These are phyloP conservation scores for Hypericum perforatum DNA, from an alignment of 345 rosid genomes.

Conservation along the genomic window DNA sequence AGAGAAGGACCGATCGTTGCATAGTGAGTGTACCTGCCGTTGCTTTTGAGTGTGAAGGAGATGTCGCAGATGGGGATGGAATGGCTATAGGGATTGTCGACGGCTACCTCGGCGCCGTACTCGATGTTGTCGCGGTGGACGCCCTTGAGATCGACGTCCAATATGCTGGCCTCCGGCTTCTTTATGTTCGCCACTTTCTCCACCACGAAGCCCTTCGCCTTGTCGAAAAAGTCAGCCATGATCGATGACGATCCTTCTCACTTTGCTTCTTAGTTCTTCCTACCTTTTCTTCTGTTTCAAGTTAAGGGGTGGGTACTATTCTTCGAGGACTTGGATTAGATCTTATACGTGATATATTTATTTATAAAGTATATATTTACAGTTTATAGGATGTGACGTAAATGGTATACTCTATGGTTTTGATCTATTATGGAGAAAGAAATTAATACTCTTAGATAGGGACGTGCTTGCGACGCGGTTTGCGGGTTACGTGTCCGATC, in stretches of 20 bases:
- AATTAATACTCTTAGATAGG: too few relatives aligned
- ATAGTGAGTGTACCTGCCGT: constrained; percentile 33
- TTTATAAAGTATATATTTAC: too few relatives aligned
- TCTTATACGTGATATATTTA: too few relatives aligned
- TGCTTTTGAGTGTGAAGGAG: constrained; percentile 64
- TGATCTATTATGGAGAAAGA: too few relatives aligned
- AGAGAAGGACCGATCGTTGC: background rate
- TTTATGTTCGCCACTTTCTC: constrained; percentile 55
- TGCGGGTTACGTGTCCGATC: too few relatives aligned
- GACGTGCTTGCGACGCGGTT: too few relatives aligned
- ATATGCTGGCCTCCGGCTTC: constrained; percentile 67
- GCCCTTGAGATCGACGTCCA: constrained; percentile 47
- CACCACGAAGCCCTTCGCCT: constrained; percentile 64
- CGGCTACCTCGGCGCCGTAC: constrained; percentile 58
- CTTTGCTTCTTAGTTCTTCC: too few relatives aligned
- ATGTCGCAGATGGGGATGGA: constrained; percentile 79
- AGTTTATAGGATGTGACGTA: too few relatives aligned
- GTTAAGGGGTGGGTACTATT: too few relatives aligned
- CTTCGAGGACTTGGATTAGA: too few relatives aligned
- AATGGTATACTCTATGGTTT: too few relatives aligned
- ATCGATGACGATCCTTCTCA: background rate
- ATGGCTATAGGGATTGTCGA: constrained; percentile 57
- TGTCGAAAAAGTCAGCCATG: constrained; percentile 35
- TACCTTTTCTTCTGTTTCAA: too few relatives aligned
- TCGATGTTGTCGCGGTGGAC: constrained; percentile 48